Evolutionary conservation across 768 basidiomycete species (phyloP), one percentile per base, ranked within the genome.

Genomic region (Boletus barrowsii): DNA sequence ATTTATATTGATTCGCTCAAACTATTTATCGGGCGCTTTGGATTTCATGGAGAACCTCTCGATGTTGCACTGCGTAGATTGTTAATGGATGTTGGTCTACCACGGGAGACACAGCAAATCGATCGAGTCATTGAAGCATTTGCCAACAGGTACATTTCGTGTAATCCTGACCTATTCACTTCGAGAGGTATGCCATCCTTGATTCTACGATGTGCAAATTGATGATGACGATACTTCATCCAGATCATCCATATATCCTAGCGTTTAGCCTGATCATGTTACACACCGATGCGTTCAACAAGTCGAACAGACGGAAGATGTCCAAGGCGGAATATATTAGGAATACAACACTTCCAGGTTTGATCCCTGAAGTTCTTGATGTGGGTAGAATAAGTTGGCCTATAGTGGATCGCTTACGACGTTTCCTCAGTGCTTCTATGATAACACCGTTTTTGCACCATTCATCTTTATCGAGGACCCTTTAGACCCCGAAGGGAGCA

Each of bases 261-360:
- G 93, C 96, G 13, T 98, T 98, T 74, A 98, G 96, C 62, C 76
- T 98, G 66, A 97, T 98, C 63, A 98, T 99, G 96, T 77, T 98
- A 47, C 95, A 98, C 68, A 99, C 97, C 17, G 97, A 99, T 67
- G 91, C 88, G 6, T 98, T 98, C 79, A 99, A 99, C 73, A 91
- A 88, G 72, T 92, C 91, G 58, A 98, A 98, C 74, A 98, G 90
- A 74, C 87, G 85, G 49, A 98, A 98, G 75, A 99, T 99, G 97
- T 84, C 88, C 36, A 98, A 96, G 69, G 78, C 83, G 2, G 95
- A 96, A 66, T 99, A 98, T 66, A 76, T 98, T 63, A 89, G 84
- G 74, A 99, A 99, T 63, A 95, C 96, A 0, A 78, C 81, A 37
- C 79, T 98, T 55, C 90, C 93, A 9, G 94, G 95, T 4, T 80